These are phyloP conservation scores for Wallacemonas sp. DNA, from an alignment of 208 protist species.

Conservation along the genomic window DNA sequence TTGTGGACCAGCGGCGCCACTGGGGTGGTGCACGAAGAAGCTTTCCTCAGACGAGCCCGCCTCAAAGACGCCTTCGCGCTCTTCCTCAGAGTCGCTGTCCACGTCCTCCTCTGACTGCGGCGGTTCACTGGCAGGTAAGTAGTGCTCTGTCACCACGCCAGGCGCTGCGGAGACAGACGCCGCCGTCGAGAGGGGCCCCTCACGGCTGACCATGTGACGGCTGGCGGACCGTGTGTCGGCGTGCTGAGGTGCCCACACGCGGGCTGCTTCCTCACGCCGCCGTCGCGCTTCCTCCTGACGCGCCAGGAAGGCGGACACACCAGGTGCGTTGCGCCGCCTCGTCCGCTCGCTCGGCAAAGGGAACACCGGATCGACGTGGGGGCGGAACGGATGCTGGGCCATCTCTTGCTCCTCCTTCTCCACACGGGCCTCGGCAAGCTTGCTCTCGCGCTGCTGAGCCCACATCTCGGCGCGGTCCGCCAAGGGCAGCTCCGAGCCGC, in stretches of 20 bases:
- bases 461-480: conserved; percentile 48
- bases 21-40: not conserved
- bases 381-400: conserved; percentile 65
- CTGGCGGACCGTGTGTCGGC: not conserved
- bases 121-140: no score
- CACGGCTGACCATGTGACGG: no score
- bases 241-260: conserved; percentile 50
- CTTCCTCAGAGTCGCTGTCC: conserved; percentile 3
- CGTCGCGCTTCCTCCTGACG: conserved; percentile 59
- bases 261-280: conserved; percentile 41
- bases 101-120: conserved; percentile 11
- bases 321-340: conserved; percentile 18
- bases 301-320: conserved; percentile 47
- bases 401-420: conserved; percentile 30
- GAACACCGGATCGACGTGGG: conserved; percentile 47
- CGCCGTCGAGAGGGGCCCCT: no score
- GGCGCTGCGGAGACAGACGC: not conserved
- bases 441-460: conserved; percentile 45
- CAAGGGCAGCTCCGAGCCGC: conserved; percentile 27
- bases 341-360: conserved; percentile 30
- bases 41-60: conserved; percentile 1
- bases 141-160: conserved; percentile 13
- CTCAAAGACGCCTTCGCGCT: not conserved
- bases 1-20: no score
- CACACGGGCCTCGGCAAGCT: conserved; percentile 29